Base-by-base conservation (phyloP, 306 rosid species). In the Luffa aegyptiaca region DNA sequence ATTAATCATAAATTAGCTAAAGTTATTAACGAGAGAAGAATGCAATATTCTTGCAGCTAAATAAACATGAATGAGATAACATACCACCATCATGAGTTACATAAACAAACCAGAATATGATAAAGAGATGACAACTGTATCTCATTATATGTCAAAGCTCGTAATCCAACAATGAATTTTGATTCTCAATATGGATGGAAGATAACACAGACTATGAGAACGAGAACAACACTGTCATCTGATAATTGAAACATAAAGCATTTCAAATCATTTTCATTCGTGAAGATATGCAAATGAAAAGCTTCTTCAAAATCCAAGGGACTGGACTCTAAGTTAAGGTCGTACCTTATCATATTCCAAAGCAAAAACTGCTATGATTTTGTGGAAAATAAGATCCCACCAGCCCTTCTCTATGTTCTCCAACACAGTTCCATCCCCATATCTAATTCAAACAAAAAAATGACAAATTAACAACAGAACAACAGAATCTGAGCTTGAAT, bases 381-480 rank as follows among this genome's bases (percentile, higher is more conserved):
- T 92, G 81, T 94, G 96, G 89, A 94, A 94, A 13, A 94, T 92
- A 21, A 87, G 97, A 82, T 94, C 98, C 86, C 97, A 84, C 98
- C 98, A 94, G 45, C 98, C 98, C 78, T 94, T 89, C 82, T 94
- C 98, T 0, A 97, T 94, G 81, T 94, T 94, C 93, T 94, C 98
- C 85, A 86, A 94, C 83, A 94, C 98, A 44, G 97, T 94, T 4
- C 94, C 87, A 82, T 94, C 92, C 52, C 98, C 98, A 79, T 92
- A 94, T 82, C 98, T 94, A 89, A 83, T 62, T 57, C 52, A 53
- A 80, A 13, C 8, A 61, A 57, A 11, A 37, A 59, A 31, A 14
- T 3, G 31, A 6, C 20, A 13, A 16, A 35, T 10, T 63, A 66
- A 71, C 10, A 8, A 49, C 26, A 59, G 2, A 26, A 26, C 31